phyloP scores from a whole-genome alignment of 192 early-diverging fungal species.

The Phlyctochytrium planicorne region DNA sequence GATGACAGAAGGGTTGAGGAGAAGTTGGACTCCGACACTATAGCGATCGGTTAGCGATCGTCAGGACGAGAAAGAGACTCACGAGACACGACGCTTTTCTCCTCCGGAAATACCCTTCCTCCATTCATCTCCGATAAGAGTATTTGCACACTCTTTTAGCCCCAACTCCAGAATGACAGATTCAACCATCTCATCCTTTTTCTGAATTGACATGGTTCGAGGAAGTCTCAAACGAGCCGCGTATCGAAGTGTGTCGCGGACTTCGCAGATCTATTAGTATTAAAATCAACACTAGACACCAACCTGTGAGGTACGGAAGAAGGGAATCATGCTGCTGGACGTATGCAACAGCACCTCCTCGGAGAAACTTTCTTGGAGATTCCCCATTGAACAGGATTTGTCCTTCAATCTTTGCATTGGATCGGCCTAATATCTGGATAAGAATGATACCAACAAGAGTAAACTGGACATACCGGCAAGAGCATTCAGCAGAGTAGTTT shows the following conservation, averaged over 20 bases:
- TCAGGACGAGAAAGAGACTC: no score
- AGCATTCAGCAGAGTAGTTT: constrained; percentile 48
- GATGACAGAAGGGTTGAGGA: constrained; percentile 62
- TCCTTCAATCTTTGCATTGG: constrained; percentile 62
- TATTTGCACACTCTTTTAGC: constrained; percentile 48
- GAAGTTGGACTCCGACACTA: constrained; percentile 83
- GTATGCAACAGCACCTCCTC: constrained; percentile 37
- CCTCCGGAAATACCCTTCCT: constrained; percentile 71
- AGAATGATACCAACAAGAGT: no score
- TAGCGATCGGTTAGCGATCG: no score
- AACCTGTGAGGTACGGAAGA: constrained; percentile 51
- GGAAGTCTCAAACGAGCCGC: constrained; percentile 68
- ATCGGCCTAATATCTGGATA: no score
- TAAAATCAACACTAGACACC: no score
- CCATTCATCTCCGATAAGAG: constrained; percentile 46
- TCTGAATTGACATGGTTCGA: constrained; percentile 22
- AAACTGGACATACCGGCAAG: no score
- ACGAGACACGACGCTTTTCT: constrained; percentile 82
- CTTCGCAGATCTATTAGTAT: no score
- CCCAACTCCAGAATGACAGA: constrained; percentile 43
- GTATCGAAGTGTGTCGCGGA: constrained; percentile 69
- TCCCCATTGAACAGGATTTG: constrained; percentile 78
- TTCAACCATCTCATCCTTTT: constrained; percentile 41
- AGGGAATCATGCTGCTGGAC: constrained; percentile 43
- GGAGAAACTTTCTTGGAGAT: constrained; percentile 31